Evolutionary conservation across 164 flowering plant genomes (phyloP).

Genomic region (Dillenia suffruticosa): DNA sequence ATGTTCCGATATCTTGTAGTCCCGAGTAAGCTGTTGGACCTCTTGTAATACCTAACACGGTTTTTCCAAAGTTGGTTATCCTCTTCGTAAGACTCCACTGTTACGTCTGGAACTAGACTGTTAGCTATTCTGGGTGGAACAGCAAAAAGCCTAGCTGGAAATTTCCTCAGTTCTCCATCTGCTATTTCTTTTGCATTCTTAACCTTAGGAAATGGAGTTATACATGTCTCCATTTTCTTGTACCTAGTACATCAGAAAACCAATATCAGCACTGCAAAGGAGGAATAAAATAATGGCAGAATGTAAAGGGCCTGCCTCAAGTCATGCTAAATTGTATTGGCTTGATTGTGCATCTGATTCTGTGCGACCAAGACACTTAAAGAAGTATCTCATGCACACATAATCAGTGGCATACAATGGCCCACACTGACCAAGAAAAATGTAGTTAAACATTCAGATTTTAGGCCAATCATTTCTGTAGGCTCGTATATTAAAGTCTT

Average conservation of each 20-base stretch:
- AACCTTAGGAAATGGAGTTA: slow-evolving; percentile 65
- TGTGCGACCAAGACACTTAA: too few relatives aligned
- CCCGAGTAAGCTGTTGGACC: slow-evolving; percentile 55
- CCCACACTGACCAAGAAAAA: too few relatives aligned
- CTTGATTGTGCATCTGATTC: too few relatives aligned
- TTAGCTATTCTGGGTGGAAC: slow-evolving; percentile 68
- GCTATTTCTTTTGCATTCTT: slow-evolving; percentile 48
- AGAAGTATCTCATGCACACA: too few relatives aligned
- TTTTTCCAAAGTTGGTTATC: slow-evolving; percentile 76
- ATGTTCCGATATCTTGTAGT: slow-evolving; percentile 67
- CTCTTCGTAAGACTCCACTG: slow-evolving; percentile 52
- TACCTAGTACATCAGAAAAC: slow-evolving; percentile 41
- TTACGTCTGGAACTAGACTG: slow-evolving; percentile 59
- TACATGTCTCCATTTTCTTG: slow-evolving; percentile 63
- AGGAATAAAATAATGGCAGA: too few relatives aligned
- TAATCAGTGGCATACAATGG: too few relatives aligned
- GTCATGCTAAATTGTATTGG: too few relatives aligned
- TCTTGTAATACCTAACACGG: slow-evolving; percentile 61
- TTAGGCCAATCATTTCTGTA: too few relatives aligned
- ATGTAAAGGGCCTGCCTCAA: too few relatives aligned
- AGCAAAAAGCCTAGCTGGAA: slow-evolving; percentile 72
- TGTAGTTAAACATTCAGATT: too few relatives aligned
- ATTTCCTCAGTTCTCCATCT: slow-evolving; percentile 73
- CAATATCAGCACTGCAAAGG: background rate
- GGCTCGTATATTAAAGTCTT: too few relatives aligned